Percentiles rank a stretch among this genome's conserved stretches.
Conservation (phyloP, 108 stramenopile species). For the Skeletonema menzelii region DNA sequence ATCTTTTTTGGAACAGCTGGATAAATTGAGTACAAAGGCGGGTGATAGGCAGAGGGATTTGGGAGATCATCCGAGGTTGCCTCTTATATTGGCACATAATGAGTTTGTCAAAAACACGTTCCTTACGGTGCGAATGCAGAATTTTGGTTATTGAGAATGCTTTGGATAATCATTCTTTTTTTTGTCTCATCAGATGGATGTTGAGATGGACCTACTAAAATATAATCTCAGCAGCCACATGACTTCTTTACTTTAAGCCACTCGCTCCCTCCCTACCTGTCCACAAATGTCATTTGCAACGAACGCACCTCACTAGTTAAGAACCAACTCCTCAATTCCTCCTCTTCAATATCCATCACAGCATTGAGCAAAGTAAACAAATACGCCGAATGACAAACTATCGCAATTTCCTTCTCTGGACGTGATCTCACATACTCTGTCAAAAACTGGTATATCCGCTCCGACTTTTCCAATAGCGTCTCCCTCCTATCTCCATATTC, state of each 20-base stretch:
- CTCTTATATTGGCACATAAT: conserved; percentile 41
- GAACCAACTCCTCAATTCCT: conserved; percentile 55
- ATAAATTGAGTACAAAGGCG: conserved; percentile 14
- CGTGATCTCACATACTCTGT: conserved; percentile 48
- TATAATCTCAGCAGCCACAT: not conserved
- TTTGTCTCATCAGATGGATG: not conserved
- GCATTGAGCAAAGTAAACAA: conserved; percentile 62
- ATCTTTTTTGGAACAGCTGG: conserved; percentile 23
- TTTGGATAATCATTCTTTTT: not conserved
- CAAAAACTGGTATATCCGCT: conserved; percentile 62
- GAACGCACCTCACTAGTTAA: conserved; percentile 62
- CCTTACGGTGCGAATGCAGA: conserved; percentile 16
- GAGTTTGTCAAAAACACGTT: conserved; percentile 26
- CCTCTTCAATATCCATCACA: conserved; percentile 53
- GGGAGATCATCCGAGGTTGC: conserved; percentile 34
- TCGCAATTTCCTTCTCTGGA: conserved; percentile 58
- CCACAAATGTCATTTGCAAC: conserved; percentile 52
- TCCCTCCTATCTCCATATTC: conserved; percentile 39
- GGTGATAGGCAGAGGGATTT: conserved; percentile 16
- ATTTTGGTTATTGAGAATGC: conserved; percentile 3
- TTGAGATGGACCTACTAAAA: not conserved
- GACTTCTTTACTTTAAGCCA: not conserved
- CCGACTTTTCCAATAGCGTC: conserved; percentile 33
- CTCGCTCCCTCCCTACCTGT: not conserved
- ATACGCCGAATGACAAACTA: conserved; percentile 66